These are phyloP conservation scores for Ormosia emarginata DNA, from an alignment of 306 rosid genomes.

Conservation along the genomic window DNA sequence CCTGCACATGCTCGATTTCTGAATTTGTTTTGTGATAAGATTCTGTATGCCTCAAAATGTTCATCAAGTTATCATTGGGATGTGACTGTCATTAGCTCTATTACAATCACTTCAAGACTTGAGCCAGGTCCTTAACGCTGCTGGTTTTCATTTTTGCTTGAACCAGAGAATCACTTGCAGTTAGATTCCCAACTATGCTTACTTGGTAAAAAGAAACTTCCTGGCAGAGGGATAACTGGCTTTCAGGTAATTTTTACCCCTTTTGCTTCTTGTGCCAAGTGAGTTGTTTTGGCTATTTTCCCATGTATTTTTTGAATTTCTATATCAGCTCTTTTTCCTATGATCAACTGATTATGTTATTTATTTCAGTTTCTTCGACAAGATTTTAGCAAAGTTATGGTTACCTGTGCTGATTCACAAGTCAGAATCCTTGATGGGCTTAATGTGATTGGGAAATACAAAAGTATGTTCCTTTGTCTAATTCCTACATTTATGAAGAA, in stretches of 20 bases:
- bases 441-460: conserved; percentile 73
- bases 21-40: background rate
- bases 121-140: conserved; percentile 14
- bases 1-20: background rate
- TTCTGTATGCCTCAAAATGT: background rate
- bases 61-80: background rate
- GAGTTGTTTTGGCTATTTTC: background rate
- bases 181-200: conserved; percentile 60
- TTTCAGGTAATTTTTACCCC: conserved; percentile 59
- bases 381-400: conserved; percentile 74
- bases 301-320: background rate
- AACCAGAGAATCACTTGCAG: conserved; percentile 69
- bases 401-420: conserved; percentile 80
- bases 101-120: background rate
- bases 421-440: conserved; percentile 81
- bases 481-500: background rate
- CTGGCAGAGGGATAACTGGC: conserved; percentile 79
- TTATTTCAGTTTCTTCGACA: conserved; percentile 69
- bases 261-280: conserved; percentile 11
- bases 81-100: background rate
- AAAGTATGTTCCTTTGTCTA: conserved; percentile 47
- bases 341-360: conserved; percentile 14
- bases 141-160: conserved; percentile 29
- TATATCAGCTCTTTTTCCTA: background rate
- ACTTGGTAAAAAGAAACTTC: conserved; percentile 67